phyloP scores from a whole-genome alignment of 345 rosid genomes.

The Triadica sebifera region DNA sequence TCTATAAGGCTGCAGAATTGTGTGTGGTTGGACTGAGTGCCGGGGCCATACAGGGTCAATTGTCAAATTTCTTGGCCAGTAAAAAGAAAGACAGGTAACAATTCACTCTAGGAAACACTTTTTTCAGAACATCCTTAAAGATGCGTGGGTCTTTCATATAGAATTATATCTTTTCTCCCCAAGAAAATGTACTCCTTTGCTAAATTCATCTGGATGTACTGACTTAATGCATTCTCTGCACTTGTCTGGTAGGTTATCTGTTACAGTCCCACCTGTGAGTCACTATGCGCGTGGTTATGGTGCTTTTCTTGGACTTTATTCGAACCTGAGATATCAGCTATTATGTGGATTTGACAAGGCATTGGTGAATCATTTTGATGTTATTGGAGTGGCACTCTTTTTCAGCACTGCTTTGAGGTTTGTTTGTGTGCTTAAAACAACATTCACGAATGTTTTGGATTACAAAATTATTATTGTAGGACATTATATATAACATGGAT shows the following conservation, averaged over 20 bases:
- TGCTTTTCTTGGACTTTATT: slow-evolving; percentile 88
- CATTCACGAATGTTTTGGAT: background rate
- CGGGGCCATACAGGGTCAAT: slow-evolving; percentile 80
- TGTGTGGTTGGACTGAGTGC: slow-evolving; percentile 71
- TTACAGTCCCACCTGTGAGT: slow-evolving; percentile 68
- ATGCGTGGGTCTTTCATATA: background rate
- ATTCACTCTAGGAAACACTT: background rate
- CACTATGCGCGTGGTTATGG: slow-evolving; percentile 78
- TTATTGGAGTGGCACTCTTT: slow-evolving; percentile 85
- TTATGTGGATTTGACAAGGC: slow-evolving; percentile 76
- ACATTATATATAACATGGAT: background rate
- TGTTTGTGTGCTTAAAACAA: slow-evolving; percentile 14
- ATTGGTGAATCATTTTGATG: slow-evolving; percentile 77
- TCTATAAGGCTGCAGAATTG: slow-evolving; percentile 86
- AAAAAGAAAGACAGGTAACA: slow-evolving; percentile 74
- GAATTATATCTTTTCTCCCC: background rate
- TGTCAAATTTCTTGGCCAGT: slow-evolving; percentile 62
- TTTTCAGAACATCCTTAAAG: too few species aligned
- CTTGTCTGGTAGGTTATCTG: slow-evolving; percentile 58
- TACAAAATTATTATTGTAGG: background rate
- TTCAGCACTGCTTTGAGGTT: slow-evolving; percentile 88
- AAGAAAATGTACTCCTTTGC: background rate
- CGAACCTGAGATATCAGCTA: slow-evolving; percentile 80
- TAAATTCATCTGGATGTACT: background rate
- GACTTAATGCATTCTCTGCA: background rate